phyloP scores from a whole-genome alignment of 345 rosid species.

The Laguncularia racemosa region DNA sequence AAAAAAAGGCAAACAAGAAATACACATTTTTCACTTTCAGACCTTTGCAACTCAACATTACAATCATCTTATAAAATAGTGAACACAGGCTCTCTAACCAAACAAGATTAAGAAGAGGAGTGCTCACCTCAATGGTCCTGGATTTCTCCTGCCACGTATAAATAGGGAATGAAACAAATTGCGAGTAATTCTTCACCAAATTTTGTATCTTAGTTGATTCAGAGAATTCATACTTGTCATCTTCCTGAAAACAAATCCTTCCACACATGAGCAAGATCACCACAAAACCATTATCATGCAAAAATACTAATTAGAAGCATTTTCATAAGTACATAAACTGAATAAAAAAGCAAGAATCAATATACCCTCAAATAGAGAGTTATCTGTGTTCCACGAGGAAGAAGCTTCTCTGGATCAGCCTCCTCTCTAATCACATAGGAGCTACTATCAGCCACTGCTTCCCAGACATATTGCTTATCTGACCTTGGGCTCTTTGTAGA shows the following conservation, averaged over 20 bases:
- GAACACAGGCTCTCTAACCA: neutral
- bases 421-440: constrained; percentile 84
- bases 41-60: too few species aligned
- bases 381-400: constrained; percentile 81
- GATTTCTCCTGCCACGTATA: constrained; percentile 95
- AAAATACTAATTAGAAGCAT: neutral
- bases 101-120: neutral
- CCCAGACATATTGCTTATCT: constrained; percentile 96
- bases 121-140: constrained; percentile 76
- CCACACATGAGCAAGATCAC: neutral
- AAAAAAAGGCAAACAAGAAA: too few species aligned
- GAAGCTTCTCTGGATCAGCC: constrained; percentile 67
- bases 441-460: constrained; percentile 82
- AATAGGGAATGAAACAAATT: constrained; percentile 95
- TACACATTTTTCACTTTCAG: too few species aligned
- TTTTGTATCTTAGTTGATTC: constrained; percentile 71
- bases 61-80: too few species aligned
- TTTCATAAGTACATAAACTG: neutral
- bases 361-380: constrained; percentile 83
- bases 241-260: constrained; percentile 39
- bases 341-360: constrained; percentile 1
- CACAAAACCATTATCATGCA: neutral
- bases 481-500: constrained; percentile 94
- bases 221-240: constrained; percentile 87
- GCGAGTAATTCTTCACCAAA: constrained; percentile 94